Evolutionary conservation across 345 rosid species (phyloP), one percentile per base, ranked within the genome.

Genomic region (Salix caprea): DNA sequence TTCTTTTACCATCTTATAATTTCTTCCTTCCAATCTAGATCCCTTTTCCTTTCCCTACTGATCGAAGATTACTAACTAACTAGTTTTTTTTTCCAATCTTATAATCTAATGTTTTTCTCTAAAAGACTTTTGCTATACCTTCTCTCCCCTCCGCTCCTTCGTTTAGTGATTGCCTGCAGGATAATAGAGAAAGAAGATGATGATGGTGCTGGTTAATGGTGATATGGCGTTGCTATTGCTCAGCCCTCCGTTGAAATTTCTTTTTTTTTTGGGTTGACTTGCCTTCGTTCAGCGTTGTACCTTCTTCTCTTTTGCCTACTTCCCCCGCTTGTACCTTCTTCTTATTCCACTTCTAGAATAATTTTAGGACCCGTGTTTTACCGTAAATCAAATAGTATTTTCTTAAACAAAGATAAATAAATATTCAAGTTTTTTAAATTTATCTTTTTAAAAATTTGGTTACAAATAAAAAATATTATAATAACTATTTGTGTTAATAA

Each of bases 1-100:
- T 85, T 96, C 98, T 84, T 85, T 93, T 69, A 92, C 99, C 99
- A 96, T 93, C 77, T 78, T 67, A n/a, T n/a, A n/a, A 56, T 56
- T 56, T 56, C 62, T 79, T 65, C 37, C 65, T 19, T 18, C 62
- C 56, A 74, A 77, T 77, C 75, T 19, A 65, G 62, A 56, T 56
- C 62, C 28, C 28, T 56, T 56, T n/a, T 56, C 62, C 61, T 23
- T 56, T 56, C 62, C 26, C 62, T 56, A 23, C 23, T 23, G 21
- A 54, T n/a, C 62, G 62, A 56, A 7, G 62, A 56, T 56, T 56
- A 56, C 28, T 56, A 7, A n/a, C 13, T n/a, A 56, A n/a, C 62
- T 56, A 56, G 26, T 56, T 56, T 11, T 56, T 2, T 1, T 8
- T n/a, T 56, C n/a, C 6, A 9, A 8, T 56, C 10, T n/a, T 56